These are phyloP conservation scores for Daldinia decipiens DNA, from an alignment of 495 filamentous ascomycete species.

Conservation along the genomic window DNA sequence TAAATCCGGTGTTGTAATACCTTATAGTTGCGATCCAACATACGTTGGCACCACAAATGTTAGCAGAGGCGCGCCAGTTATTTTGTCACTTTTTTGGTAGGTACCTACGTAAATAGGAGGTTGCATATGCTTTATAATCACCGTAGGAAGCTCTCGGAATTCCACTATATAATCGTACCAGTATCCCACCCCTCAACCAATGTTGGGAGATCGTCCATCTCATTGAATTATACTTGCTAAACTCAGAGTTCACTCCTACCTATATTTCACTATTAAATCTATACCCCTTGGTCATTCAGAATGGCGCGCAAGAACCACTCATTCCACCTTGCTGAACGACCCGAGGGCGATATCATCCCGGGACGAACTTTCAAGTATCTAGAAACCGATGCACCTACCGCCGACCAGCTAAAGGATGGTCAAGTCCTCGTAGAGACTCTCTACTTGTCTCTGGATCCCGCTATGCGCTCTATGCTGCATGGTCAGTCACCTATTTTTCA, in stretches of 20 bases:
- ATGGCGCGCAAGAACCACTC: conserved; percentile 57
- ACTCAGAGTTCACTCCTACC: too few species aligned
- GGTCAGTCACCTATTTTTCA: conserved; percentile 39
- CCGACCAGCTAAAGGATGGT: conserved; percentile 57
- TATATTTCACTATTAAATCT: neutral
- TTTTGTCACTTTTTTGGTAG: too few species aligned
- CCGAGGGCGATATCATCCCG: conserved; percentile 52
- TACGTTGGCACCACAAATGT: too few species aligned
- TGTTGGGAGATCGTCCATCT: too few species aligned
- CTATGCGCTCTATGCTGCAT: conserved; percentile 80
- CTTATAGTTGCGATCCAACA: too few species aligned
- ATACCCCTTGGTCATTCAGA: neutral
- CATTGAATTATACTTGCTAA: too few species aligned
- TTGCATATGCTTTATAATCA: neutral
- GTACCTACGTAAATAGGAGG: neutral
- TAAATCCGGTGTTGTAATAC: too few species aligned
- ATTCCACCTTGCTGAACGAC: conserved; percentile 62
- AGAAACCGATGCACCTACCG: conserved; percentile 54
- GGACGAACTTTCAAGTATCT: conserved; percentile 61
- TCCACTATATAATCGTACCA: neutral
- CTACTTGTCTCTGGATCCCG: conserved; percentile 77
- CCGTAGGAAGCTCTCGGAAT: neutral
- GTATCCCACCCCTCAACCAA: neutral
- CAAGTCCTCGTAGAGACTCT: conserved; percentile 69
- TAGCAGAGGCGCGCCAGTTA: too few species aligned